Conservation (phyloP, 352 stramenopile genomes). For the Globisporangium carolinianum region DNA sequence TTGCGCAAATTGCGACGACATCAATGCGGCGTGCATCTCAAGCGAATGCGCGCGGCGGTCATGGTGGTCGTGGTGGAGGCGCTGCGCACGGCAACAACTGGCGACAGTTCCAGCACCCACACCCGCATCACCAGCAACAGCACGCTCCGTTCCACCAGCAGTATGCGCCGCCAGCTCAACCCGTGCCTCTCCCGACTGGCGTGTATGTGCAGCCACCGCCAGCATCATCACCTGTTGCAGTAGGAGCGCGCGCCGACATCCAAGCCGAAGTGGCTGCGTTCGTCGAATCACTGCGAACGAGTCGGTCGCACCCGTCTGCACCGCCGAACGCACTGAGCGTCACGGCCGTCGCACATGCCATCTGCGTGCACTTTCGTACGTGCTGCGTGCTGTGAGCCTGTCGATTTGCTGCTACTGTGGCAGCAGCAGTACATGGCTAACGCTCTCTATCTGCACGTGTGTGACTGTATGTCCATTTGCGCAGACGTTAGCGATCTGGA, state of each 20-base stretch:
- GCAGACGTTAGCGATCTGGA: slow-evolving; percentile 45
- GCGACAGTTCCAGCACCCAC: slow-evolving; percentile 24
- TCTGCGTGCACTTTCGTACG: slow-evolving; percentile 63
- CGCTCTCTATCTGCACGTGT: slow-evolving; percentile 1
- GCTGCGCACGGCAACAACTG: slow-evolving; percentile 14
- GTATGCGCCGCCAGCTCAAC: neutral
- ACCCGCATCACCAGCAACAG: neutral
- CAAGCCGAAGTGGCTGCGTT: slow-evolving; percentile 58
- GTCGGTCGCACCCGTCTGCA: slow-evolving; percentile 34
- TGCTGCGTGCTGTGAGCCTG: slow-evolving; percentile 1
- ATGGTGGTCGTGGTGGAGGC: neutral
- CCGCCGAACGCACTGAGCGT: slow-evolving; percentile 56
- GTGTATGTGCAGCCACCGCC: slow-evolving; percentile 6
- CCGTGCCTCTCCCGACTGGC: neutral
- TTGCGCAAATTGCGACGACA: too few relatives aligned
- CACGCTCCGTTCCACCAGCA: slow-evolving; percentile 24
- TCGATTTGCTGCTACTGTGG: neutral
- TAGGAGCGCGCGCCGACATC: slow-evolving; percentile 6
- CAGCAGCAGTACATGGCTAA: neutral
- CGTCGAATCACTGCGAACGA: slow-evolving; percentile 41
- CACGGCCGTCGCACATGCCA: slow-evolving; percentile 32
- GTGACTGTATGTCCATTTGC: neutral
- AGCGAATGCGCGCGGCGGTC: neutral
- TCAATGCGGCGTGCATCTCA: too few relatives aligned
- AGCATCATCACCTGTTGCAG: neutral